These are phyloP conservation scores for Phytophthora hybrid DNA, from an alignment of 352 stramenopile genomes.

Conservation along the genomic window DNA sequence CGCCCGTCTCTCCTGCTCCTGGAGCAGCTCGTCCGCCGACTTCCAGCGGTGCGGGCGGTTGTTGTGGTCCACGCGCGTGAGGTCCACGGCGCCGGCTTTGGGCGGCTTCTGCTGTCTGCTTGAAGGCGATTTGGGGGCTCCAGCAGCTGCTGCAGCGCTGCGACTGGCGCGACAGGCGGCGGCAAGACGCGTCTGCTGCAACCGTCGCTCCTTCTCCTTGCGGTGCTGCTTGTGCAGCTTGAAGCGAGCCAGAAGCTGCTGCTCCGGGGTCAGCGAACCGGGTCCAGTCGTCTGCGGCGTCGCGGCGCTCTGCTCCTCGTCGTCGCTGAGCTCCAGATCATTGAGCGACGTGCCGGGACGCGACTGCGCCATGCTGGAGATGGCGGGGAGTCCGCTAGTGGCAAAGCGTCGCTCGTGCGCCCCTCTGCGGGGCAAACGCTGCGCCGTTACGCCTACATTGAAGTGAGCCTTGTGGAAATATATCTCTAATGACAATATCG, in stretches of 20 bases:
- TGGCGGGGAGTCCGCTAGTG: constrained; percentile 8
- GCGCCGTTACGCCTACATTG: background rate
- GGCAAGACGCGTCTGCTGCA: constrained; percentile 60
- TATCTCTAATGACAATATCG: too few relatives aligned
- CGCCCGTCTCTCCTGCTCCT: constrained; percentile 66
- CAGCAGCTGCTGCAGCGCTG: constrained; percentile 16
- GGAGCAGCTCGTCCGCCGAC: constrained; percentile 65
- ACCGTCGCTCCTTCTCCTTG: constrained; percentile 66
- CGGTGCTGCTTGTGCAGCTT: constrained; percentile 83
- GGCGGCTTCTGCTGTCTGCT: constrained; percentile 25
- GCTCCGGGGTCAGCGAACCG: constrained; percentile 44
- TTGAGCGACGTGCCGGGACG: constrained; percentile 13
- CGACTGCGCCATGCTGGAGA: constrained; percentile 29
- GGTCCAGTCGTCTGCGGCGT: constrained; percentile 4
- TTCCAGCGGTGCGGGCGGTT: constrained; percentile 91
- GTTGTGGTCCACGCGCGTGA: constrained; percentile 85
- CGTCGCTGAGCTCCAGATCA: background rate
- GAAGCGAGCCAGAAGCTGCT: constrained; percentile 78
- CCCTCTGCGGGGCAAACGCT: background rate
- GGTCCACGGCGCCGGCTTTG: constrained; percentile 31
- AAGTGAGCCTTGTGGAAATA: too few relatives aligned
- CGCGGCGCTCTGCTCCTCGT: constrained; percentile 7
- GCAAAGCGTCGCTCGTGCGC: constrained; percentile 2
- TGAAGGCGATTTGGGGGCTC: constrained; percentile 4
- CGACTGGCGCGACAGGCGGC: constrained; percentile 40